phyloP scores from a whole-genome alignment of 2,329 filamentous ascomycete genomes.

The Seiridium cupressi region DNA sequence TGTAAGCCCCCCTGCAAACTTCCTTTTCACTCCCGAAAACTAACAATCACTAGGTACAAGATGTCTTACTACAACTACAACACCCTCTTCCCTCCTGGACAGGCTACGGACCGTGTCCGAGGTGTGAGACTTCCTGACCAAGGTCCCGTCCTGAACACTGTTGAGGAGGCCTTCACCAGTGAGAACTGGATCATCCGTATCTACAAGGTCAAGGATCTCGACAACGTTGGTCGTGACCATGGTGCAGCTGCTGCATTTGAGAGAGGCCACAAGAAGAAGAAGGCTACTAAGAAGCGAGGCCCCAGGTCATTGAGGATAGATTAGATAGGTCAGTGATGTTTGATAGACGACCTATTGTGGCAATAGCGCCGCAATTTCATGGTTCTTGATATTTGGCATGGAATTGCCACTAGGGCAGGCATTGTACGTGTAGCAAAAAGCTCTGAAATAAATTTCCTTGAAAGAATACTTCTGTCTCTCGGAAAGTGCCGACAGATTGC shows the following conservation, averaged over 20 bases:
- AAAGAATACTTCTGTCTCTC: not conserved
- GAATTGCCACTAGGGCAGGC: not conserved
- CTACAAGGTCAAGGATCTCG: conserved; percentile 99
- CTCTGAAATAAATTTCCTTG: not conserved
- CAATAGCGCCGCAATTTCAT: not conserved
- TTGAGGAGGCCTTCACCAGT: conserved; percentile 97
- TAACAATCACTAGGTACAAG: conserved; percentile 76
- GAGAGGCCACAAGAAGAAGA: conserved; percentile 82
- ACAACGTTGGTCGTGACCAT: conserved; percentile 92
- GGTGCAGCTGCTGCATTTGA: conserved; percentile 67
- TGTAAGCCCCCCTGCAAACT: conserved; percentile 60
- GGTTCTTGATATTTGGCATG: not conserved
- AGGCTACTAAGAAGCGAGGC: conserved; percentile 69
- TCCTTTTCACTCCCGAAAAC: not conserved
- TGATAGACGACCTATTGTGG: conserved; percentile 4
- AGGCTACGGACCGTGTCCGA: conserved; percentile 88
- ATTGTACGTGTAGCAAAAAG: conserved; percentile 9
- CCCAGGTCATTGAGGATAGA: conserved; percentile 70
- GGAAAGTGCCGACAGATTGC: too few relatives aligned
- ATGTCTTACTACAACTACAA: conserved; percentile 99
- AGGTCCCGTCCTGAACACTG: conserved; percentile 78
- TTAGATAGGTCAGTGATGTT: conserved; percentile 39
- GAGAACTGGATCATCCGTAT: conserved; percentile 99
- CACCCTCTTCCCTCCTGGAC: conserved; percentile 84
- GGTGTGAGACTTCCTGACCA: conserved; percentile 76